Percentiles rank a stretch among this genome's conserved stretches.
Conservation (phyloP, 495 filamentous ascomycete species). For the Xylaria grammica region DNA sequence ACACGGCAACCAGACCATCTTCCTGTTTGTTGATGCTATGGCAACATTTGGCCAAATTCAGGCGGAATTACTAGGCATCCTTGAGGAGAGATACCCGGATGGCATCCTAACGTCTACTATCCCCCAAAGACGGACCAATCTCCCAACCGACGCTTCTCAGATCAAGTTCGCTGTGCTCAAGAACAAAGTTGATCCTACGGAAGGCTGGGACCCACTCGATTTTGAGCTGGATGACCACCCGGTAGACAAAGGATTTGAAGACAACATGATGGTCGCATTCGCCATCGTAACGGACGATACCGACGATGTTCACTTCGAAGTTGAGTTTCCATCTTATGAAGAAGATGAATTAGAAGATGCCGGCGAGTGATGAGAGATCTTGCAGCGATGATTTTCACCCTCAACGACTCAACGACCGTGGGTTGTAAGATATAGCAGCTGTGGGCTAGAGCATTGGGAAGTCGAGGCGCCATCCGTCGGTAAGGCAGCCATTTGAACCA, state of each 20-base stretch:
- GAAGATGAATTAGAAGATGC: conserved; percentile 28
- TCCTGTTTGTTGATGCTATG: conserved; percentile 69
- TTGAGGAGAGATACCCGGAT: conserved; percentile 53
- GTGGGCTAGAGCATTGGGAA: not conserved
- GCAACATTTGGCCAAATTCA: conserved; percentile 66
- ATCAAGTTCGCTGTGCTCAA: conserved; percentile 48
- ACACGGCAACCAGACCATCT: conserved; percentile 75
- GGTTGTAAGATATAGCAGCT: not conserved
- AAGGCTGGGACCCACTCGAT: conserved; percentile 49
- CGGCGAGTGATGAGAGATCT: conserved; percentile 10
- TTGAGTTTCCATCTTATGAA: conserved; percentile 66
- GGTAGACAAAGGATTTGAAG: conserved; percentile 47
- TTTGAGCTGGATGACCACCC: conserved; percentile 42
- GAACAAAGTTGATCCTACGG: conserved; percentile 34
- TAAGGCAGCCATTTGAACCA: not conserved
- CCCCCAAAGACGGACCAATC: conserved; percentile 31
- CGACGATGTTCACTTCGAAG: conserved; percentile 63
- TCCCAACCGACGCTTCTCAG: conserved; percentile 46
- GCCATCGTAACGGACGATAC: conserved; percentile 56
- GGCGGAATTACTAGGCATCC: conserved; percentile 63
- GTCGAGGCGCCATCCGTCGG: not conserved
- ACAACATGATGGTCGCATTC: conserved; percentile 74
- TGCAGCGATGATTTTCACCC: too few species aligned
- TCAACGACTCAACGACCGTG: too few species aligned
- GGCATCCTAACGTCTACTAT: conserved; percentile 44